These are phyloP conservation scores for Aeschynomene evenia DNA, from an alignment of 306 rosid genomes.

Conservation along the genomic window DNA sequence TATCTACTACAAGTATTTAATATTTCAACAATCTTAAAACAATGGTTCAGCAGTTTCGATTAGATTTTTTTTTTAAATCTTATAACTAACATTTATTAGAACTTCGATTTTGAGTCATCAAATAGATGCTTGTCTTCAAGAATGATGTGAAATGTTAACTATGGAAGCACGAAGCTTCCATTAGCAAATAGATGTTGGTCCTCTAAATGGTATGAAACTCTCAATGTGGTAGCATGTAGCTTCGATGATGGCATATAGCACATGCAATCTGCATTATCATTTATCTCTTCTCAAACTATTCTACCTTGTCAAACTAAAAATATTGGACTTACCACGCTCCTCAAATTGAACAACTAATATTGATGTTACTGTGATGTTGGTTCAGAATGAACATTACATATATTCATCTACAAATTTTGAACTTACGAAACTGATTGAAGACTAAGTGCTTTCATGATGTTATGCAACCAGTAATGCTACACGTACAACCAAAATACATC, in stretches of 20 bases:
- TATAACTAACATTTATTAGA: neutral
- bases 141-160: no score
- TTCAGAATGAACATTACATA: neutral
- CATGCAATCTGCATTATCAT: conserved; percentile 2
- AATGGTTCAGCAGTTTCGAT: neutral
- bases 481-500: no score
- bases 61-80: neutral
- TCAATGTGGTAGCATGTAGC: neutral
- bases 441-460: neutral
- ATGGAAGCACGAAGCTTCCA: no score
- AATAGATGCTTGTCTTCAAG: neutral
- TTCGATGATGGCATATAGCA: neutral
- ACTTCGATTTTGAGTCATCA: no score
- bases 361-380: conserved; percentile 3
- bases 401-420: neutral
- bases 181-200: neutral
- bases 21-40: neutral
- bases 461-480: conserved; percentile 6
- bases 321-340: neutral
- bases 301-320: neutral
- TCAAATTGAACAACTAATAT: neutral
- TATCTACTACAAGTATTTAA: no score
- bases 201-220: neutral
- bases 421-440: neutral
- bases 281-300: neutral